Evolutionary conservation across 352 stramenopile species (phyloP).

Genomic region (Pythium sukuiense): DNA sequence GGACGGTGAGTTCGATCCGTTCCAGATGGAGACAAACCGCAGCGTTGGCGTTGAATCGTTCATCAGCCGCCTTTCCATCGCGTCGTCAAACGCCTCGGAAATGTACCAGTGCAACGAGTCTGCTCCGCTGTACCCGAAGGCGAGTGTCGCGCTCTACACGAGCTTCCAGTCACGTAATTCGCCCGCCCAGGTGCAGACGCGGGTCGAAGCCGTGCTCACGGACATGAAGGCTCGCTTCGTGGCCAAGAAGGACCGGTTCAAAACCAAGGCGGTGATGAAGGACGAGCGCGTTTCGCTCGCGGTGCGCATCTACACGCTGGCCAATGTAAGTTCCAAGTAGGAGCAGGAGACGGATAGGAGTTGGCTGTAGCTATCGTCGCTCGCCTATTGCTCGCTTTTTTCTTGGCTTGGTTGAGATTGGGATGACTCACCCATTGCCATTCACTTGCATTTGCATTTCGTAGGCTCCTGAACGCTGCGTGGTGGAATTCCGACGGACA

Average conservation of each 20-base stretch:
- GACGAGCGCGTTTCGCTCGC: constrained; percentile 54
- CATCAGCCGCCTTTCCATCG: constrained; percentile 27
- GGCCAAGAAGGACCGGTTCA: constrained; percentile 64
- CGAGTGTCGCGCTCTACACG: constrained; percentile 70
- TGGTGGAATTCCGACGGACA: constrained; percentile 76
- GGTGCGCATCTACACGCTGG: constrained; percentile 65
- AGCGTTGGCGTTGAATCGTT: constrained; percentile 44
- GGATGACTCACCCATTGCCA: constrained; percentile 9
- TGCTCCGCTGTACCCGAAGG: constrained; percentile 54
- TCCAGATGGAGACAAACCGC: constrained; percentile 41
- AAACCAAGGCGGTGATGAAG: constrained; percentile 70
- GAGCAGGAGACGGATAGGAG: neutral
- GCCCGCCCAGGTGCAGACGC: constrained; percentile 50
- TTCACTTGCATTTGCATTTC: constrained; percentile 9
- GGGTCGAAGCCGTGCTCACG: constrained; percentile 53
- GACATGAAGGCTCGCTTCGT: constrained; percentile 50
- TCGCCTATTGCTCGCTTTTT: neutral
- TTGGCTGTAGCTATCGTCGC: neutral
- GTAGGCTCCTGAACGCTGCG: constrained; percentile 47
- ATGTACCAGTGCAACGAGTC: constrained; percentile 12
- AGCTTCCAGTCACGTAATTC: constrained; percentile 63
- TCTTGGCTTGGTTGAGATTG: neutral
- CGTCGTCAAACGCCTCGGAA: constrained; percentile 26
- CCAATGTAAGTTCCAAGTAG: constrained; percentile 54
- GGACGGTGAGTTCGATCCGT: constrained; percentile 64